Evolutionary conservation across 1,284 basidiomycete species (phyloP), one percentile per base, ranked within the genome.

Genomic region (Cryptococcus depauperatus): DNA sequence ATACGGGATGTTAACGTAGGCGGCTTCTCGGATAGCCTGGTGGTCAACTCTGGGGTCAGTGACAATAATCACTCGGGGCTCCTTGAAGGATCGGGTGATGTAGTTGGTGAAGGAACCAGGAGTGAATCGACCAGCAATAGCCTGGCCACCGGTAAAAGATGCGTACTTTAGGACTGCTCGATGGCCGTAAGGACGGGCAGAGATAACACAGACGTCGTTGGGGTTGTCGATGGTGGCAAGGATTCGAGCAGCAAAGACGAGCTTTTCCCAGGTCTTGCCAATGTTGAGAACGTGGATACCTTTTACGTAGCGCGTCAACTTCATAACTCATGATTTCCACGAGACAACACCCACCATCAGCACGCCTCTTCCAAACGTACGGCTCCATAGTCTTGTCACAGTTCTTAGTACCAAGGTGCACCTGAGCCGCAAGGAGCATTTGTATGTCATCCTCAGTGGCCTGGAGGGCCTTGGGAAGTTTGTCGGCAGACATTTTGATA

Each of bases 181-280:
- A 79, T 98, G 95, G 56, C 95, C 95, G 77, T 97, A 98, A 52
- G 89, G 88, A 61, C 95, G 88, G 50, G 91, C 90, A 55, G 90
- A 92, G 75, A 98, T 96, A 70, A 95, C 93, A 75, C 86, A 90
- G 67, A 98, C 82, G 73, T 98, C 93, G 73, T 87, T 84, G 55
- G 93, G 92, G 81, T 97, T 97, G 75, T 97, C 92, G 62, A 97
- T 83, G 48, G 87, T 82, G 59, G 88, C 88, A 65, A 93, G 90
- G 68, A 93, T 80, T 72, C 91, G 86, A 53, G 90, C 91, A 52
- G 91, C 90, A 62, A 93, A 79, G 56, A 95, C 87, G 59, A 98
- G 80, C 77, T 98, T 98, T 77, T 97, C 91, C 93, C 92, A 97
- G 60, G 93, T 98, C 82, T 97, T 97, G 70, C 92, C 92, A 63